These are phyloP conservation scores for Paramyrothecium roridum DNA, from an alignment of 2,329 filamentous ascomycete species.

Conservation along the genomic window DNA sequence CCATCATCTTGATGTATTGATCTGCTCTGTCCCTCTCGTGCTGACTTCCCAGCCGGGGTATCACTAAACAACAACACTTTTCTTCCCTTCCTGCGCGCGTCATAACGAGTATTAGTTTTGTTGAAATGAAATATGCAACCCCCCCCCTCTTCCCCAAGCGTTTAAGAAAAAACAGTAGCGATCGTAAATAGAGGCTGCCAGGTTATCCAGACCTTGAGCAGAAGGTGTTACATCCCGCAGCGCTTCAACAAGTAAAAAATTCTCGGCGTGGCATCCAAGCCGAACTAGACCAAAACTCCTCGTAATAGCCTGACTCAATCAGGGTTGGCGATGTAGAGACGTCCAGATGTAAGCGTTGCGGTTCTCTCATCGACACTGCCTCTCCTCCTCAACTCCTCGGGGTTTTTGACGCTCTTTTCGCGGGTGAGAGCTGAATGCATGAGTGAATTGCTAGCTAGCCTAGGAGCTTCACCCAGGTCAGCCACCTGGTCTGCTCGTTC, in stretches of 20 bases:
- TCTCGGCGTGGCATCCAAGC: neutral
- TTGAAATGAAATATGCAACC: neutral
- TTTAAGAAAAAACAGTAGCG: conserved; percentile 8
- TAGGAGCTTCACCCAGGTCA: conserved; percentile 47
- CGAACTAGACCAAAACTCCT: conserved; percentile 1
- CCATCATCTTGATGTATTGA: neutral
- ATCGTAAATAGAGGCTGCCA: neutral
- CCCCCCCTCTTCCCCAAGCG: neutral
- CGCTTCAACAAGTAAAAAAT: neutral
- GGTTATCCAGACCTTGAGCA: conserved; percentile 1
- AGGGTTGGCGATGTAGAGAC: conserved; percentile 83
- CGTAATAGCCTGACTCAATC: conserved; percentile 43
- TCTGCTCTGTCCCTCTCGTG: neutral
- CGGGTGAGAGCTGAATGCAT: conserved; percentile 56
- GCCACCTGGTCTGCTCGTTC: conserved; percentile 60
- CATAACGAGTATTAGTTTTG: conserved; percentile 5
- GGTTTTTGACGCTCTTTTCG: conserved; percentile 63
- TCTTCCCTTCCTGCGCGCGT: conserved; percentile 1
- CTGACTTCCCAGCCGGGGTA: conserved; percentile 4
- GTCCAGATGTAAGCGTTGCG: conserved; percentile 68
- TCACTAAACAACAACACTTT: conserved; percentile 2
- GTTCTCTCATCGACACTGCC: conserved; percentile 83
- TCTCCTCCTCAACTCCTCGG: conserved; percentile 69
- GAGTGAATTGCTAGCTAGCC: conserved; percentile 56
- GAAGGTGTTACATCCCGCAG: neutral